Conservation (phyloP, 495 filamentous ascomycete species). For the Penicillium maclennaniae region DNA sequence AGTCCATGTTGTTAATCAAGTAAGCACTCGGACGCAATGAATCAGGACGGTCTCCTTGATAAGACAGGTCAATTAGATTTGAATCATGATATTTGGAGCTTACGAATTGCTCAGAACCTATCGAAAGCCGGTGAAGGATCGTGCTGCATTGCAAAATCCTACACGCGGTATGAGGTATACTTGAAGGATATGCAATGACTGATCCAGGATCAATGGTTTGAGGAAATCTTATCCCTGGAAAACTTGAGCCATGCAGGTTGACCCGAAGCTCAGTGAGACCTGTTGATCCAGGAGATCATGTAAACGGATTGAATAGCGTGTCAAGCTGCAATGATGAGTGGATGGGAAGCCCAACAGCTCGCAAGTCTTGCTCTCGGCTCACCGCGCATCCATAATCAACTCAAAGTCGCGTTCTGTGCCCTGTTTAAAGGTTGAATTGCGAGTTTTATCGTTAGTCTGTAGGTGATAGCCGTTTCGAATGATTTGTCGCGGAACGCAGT, state of each 20-base stretch:
- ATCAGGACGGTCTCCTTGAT: neutral
- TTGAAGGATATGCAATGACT: neutral
- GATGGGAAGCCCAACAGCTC: slow-evolving; percentile 25
- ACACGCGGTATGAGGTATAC: neutral
- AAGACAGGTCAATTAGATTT: slow-evolving; percentile 15
- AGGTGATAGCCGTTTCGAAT: slow-evolving; percentile 27
- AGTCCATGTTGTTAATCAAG: neutral
- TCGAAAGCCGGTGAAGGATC: neutral
- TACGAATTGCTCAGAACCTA: neutral
- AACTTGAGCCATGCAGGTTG: neutral
- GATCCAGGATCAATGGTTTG: neutral
- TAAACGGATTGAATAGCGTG: too few species aligned
- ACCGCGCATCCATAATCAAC: slow-evolving; percentile 58
- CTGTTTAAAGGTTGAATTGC: slow-evolving; percentile 17
- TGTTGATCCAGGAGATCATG: neutral
- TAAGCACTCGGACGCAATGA: neutral
- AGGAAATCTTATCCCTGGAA: neutral
- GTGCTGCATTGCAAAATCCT: slow-evolving; percentile 3
- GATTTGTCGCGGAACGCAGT: slow-evolving; percentile 20
- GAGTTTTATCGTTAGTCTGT: slow-evolving; percentile 16
- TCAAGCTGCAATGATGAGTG: neutral
- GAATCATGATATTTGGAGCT: neutral
- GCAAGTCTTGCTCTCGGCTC: slow-evolving; percentile 55
- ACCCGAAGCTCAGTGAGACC: neutral
- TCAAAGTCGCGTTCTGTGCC: slow-evolving; percentile 26